A percentile compares a stretch with the other conserved stretches of the same genome.
phyloP scores from a whole-genome alignment of 768 basidiomycete species.

The Termitomyces heimii region DNA sequence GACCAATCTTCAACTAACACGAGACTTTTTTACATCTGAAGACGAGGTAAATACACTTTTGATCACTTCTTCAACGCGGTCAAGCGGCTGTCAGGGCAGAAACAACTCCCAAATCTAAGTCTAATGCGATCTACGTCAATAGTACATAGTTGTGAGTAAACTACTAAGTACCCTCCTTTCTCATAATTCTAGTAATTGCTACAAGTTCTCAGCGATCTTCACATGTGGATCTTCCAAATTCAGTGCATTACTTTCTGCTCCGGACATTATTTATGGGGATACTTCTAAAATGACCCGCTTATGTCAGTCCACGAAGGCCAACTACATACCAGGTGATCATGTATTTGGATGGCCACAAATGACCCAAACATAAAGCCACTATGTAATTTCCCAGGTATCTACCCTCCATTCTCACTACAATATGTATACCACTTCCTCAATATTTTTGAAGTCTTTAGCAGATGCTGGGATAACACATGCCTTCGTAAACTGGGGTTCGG shows the following conservation, averaged over 20 bases:
- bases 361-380: neutral
- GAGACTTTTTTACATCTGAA: too few relatives aligned
- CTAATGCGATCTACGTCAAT: neutral
- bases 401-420: neutral
- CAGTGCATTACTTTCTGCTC: neutral
- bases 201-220: neutral
- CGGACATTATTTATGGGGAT: neutral
- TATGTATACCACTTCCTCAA: constrained; percentile 55
- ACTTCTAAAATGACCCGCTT: neutral
- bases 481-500: constrained; percentile 75
- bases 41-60: too few relatives aligned
- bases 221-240: neutral
- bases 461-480: constrained; percentile 59
- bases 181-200: neutral
- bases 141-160: neutral
- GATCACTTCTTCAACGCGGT: neutral
- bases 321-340: constrained; percentile 1
- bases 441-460: constrained; percentile 51
- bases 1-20: too few relatives aligned
- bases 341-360: neutral
- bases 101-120: neutral
- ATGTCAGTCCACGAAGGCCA: neutral
- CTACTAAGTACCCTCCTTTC: neutral
- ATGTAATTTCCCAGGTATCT: neutral
- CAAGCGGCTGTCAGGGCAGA: neutral